Evolutionary conservation across 768 basidiomycete species (phyloP).

Genomic region (Termitomyces sp.): DNA sequence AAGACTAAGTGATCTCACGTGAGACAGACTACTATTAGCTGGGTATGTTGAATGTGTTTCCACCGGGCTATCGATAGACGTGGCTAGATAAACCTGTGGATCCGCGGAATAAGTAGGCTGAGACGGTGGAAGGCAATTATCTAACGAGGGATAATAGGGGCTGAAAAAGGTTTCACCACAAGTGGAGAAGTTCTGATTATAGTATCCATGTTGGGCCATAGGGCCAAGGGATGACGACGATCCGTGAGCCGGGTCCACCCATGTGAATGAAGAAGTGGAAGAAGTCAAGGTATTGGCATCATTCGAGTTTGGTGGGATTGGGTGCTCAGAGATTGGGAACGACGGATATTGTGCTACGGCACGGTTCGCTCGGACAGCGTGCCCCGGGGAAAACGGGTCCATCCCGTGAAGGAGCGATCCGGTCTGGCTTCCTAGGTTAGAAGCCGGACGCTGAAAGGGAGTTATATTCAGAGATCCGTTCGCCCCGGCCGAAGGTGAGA

Average conservation of each 20-base stretch:
- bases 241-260: background rate
- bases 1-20: background rate
- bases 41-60: background rate
- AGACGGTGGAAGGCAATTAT: background rate
- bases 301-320: background rate
- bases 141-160: background rate
- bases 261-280: background rate
- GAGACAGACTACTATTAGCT: background rate
- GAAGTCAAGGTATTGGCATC: background rate
- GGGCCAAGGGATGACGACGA: background rate
- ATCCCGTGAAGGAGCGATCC: background rate
- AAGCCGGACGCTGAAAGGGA: background rate
- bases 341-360: background rate
- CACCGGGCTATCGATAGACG: background rate
- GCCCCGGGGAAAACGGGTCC: background rate
- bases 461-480: background rate
- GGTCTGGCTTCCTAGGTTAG: background rate
- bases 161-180: background rate
- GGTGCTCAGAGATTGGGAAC: background rate
- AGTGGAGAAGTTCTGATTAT: background rate
- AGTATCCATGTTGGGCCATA: background rate
- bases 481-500: background rate
- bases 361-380: background rate
- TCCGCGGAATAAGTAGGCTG: background rate
- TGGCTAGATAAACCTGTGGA: background rate